phyloP scores from a whole-genome alignment of 352 stramenopile genomes.

The Phytophthora fragariaefolia region DNA sequence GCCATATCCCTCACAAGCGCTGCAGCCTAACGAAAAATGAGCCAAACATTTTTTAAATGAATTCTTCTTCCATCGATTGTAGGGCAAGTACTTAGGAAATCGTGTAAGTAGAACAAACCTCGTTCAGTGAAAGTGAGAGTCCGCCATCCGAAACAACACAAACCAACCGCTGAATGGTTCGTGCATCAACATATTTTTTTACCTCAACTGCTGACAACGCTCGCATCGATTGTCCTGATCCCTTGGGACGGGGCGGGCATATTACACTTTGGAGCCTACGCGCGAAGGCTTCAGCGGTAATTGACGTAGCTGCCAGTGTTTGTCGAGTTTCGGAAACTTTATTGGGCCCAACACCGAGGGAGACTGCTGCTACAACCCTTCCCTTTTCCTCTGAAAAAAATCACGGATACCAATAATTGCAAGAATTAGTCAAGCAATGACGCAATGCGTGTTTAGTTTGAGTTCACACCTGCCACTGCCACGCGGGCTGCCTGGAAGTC shows the following conservation, averaged over 20 bases:
- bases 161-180: slow-evolving; percentile 51
- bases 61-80: too few relatives aligned
- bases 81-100: too few relatives aligned
- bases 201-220: slow-evolving; percentile 28
- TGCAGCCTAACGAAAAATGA: slow-evolving; percentile 35
- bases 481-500: slow-evolving; percentile 49
- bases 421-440: neutral
- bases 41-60: slow-evolving; percentile 2
- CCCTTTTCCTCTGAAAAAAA: slow-evolving; percentile 16
- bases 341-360: neutral
- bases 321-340: neutral
- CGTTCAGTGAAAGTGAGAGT: slow-evolving; percentile 31
- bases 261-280: slow-evolving; percentile 47
- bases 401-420: neutral
- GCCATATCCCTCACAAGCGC: slow-evolving; percentile 40
- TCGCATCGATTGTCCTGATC: slow-evolving; percentile 19
- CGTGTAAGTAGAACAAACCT: slow-evolving; percentile 38
- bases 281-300: slow-evolving; percentile 32
- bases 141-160: slow-evolving; percentile 49
- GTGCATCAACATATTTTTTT: slow-evolving; percentile 47
- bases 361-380: neutral
- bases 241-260: slow-evolving; percentile 22
- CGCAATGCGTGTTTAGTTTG: too few relatives aligned
- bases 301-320: neutral
- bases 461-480: slow-evolving; percentile 30